Percentiles rank a stretch among this genome's conserved stretches.
These are phyloP conservation scores for Erysimum pusillum DNA, from an alignment of 441 rosid species.

Conservation along the genomic window DNA sequence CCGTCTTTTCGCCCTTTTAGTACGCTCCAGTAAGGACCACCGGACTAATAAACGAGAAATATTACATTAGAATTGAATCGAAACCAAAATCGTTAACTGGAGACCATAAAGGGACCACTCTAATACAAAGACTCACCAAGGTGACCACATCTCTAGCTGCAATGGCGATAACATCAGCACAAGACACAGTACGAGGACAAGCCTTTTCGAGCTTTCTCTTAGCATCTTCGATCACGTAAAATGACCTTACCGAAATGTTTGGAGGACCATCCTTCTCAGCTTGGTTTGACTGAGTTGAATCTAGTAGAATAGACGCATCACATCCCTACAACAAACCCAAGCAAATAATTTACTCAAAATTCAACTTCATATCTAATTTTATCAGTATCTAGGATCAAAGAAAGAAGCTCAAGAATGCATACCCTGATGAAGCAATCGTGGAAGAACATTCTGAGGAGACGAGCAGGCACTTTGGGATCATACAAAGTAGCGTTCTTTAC, in stretches of 20 bases:
- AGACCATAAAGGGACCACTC: background rate
- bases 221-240: conserved; percentile 78
- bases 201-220: conserved; percentile 71
- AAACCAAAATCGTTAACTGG: background rate
- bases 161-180: conserved; percentile 68
- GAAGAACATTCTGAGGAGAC: conserved; percentile 86
- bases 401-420: conserved; percentile 19
- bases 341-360: background rate
- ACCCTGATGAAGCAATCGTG: conserved; percentile 92
- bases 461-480: conserved; percentile 86
- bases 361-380: conserved; percentile 13
- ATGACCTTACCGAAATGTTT: conserved; percentile 71
- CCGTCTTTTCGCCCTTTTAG: conserved; percentile 84
- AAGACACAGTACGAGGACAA: conserved; percentile 73
- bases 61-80: background rate
- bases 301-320: conserved; percentile 77
- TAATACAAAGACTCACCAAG: conserved; percentile 52
- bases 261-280: conserved; percentile 91
- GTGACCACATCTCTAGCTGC: conserved; percentile 82
- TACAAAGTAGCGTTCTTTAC: conserved; percentile 63
- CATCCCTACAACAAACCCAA: conserved; percentile 63
- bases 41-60: conserved; percentile 52
- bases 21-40: conserved; percentile 75
- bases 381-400: background rate
- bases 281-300: conserved; percentile 65